These are phyloP conservation scores for Crithidia mellificae DNA, from an alignment of 208 protist species.

Conservation along the genomic window DNA sequence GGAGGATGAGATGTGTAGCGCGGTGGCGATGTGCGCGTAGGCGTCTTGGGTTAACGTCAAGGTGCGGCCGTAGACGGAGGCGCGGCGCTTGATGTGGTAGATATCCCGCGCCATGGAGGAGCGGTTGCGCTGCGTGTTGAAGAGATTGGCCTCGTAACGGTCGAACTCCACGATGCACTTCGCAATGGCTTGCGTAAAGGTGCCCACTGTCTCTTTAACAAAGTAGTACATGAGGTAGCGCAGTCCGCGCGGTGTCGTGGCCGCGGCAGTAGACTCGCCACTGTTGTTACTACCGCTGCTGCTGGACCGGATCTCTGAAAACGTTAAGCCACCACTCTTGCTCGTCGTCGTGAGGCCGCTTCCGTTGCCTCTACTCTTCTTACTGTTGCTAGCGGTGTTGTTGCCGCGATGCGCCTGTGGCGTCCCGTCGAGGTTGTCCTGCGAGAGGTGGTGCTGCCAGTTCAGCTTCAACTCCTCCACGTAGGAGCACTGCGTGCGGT, in stretches of 20 bases:
- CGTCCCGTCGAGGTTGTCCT: not conserved
- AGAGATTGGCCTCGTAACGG: slow-evolving; percentile 66
- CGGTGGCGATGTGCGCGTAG: slow-evolving; percentile 56
- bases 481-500: slow-evolving; percentile 67
- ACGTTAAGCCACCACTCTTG: not conserved
- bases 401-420: not conserved
- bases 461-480: slow-evolving; percentile 65
- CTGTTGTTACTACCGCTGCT: not conserved
- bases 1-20: slow-evolving; percentile 41
- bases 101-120: slow-evolving; percentile 67
- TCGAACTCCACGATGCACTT: slow-evolving; percentile 82
- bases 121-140: slow-evolving; percentile 49
- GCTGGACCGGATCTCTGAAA: too few relatives aligned
- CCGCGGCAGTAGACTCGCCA: too few relatives aligned
- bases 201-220: slow-evolving; percentile 66
- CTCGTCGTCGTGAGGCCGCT: too few relatives aligned
- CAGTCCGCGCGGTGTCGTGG: slow-evolving; percentile 7
- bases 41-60: slow-evolving; percentile 71
- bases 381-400: too few relatives aligned
- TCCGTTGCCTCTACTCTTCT: too few relatives aligned
- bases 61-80: slow-evolving; percentile 68
- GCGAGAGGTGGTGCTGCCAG: slow-evolving; percentile 38
- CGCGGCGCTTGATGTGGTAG: slow-evolving; percentile 83
- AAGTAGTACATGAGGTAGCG: slow-evolving; percentile 61
- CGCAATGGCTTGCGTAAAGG: slow-evolving; percentile 57